phyloP scores from a whole-genome alignment of 306 rosid genomes.

The Ceratonia siliqua region DNA sequence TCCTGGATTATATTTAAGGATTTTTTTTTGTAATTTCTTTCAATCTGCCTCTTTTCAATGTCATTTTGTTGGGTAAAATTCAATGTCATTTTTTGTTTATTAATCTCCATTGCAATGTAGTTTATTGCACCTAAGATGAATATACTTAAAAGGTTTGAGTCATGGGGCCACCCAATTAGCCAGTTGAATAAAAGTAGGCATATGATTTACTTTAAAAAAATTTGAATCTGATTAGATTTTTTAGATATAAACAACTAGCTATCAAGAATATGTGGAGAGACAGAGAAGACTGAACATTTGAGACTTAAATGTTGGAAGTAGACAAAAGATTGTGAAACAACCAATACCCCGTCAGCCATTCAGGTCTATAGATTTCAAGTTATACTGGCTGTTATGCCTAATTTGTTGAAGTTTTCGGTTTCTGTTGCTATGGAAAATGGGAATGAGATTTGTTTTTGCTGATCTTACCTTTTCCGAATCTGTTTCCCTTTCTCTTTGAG shows the following conservation, averaged over 20 bases:
- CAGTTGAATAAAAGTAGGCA: not conserved
- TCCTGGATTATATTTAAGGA: not conserved
- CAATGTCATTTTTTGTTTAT: not conserved
- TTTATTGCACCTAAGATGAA: not conserved
- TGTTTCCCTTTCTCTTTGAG: not conserved
- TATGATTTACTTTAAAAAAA: not conserved
- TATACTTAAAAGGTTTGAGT: not conserved
- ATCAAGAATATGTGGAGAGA: slow-evolving; percentile 1
- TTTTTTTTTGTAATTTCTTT: not conserved
- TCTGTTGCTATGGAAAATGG: not conserved
- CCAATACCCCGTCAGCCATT: not conserved
- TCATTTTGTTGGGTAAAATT: no score
- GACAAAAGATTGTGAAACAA: not conserved
- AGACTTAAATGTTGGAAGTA: not conserved
- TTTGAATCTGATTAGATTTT: not conserved
- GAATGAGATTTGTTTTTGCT: not conserved
- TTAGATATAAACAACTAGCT: not conserved
- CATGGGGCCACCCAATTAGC: not conserved
- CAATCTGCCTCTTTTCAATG: not conserved
- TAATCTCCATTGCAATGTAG: not conserved
- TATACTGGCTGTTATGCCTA: not conserved
- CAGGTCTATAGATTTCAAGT: not conserved
- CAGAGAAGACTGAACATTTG: not conserved
- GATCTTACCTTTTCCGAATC: not conserved
- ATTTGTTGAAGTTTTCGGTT: not conserved